Base-by-base conservation (phyloP, 2,329 filamentous ascomycete species). In the Penicillium vulpinum region DNA sequence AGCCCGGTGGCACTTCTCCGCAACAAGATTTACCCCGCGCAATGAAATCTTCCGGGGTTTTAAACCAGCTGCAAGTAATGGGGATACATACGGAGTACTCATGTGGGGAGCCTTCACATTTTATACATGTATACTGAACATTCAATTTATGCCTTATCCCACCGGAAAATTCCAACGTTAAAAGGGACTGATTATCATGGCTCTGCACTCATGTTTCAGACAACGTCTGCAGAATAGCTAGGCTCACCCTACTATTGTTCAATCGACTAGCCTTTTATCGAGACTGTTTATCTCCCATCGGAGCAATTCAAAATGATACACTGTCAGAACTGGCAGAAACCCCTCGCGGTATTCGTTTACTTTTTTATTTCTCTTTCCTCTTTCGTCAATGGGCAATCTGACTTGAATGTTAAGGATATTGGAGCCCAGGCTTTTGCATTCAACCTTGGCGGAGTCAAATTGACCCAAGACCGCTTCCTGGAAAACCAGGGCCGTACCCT, bases 401-500 rank as follows among this genome's bases (percentile, higher is more conserved):
- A 22, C 9, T 40, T 7, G 4, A 9, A n/a, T 1, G 13, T 11
- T 26, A n/a, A 22, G 13, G 35, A 39, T 40, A 18, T 31, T 22
- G 26, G 10, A 41, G 18, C 18, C 9, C 47, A 50, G 36, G 51
- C 51, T 4, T 54, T 49, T 40, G 44, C 44, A 29, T 54, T 54
- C 24, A 33, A 29, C 7, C 51, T 54, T 33, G 51, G 51, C 11
- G 44, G 44, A 1, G 36, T 56, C 24, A 22, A 53, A 46, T 41
- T 56, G 10, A 5, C 40, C 21, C 54, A 56, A 53, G 40, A 56
- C 36, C 74, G 78, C 16, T 79, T 71, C 61, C 61, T 72, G 36
- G 75, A 78, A 44, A 80, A 82, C 62, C 76, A 82, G 60, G 73
- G 77, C 29, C 76, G 80, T 13, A 81, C 80, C 0, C 61, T 81